These are phyloP conservation scores for Pulveroboletus sp. DNA, from an alignment of 768 basidiomycete species.

Conservation along the genomic window DNA sequence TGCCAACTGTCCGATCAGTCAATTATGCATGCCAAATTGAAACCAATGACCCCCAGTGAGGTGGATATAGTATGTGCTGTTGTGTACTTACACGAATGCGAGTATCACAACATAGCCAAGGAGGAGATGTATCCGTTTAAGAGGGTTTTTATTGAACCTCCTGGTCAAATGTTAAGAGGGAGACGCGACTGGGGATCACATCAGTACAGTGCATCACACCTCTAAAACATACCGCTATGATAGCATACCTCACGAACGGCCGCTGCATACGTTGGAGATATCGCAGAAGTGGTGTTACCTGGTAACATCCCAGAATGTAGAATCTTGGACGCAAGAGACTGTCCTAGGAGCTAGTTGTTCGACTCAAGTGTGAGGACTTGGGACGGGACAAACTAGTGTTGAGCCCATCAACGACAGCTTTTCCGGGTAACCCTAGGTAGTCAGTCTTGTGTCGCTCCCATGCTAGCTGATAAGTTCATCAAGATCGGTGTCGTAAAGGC, in stretches of 20 bases:
- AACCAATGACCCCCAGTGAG: neutral
- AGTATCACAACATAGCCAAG: constrained; percentile 23
- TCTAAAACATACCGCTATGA: constrained; percentile 7
- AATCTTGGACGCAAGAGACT: neutral
- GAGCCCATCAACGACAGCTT: neutral
- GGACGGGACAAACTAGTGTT: no score
- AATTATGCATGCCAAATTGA: constrained; percentile 14
- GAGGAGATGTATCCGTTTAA: constrained; percentile 31
- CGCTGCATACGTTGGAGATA: neutral
- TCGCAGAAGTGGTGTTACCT: neutral
- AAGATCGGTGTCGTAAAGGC: no score
- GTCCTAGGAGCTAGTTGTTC: no score
- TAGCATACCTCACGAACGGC: constrained; percentile 8
- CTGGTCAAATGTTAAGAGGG: constrained; percentile 10
- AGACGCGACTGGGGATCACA: constrained; percentile 8
- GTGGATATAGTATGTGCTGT: neutral
- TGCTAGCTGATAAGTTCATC: no score
- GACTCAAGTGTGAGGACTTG: no score
- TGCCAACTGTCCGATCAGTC: constrained; percentile 2
- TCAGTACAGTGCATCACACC: neutral
- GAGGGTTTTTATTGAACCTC: constrained; percentile 15
- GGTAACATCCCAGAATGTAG: neutral
- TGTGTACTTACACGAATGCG: constrained; percentile 17
- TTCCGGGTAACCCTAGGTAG: no score
- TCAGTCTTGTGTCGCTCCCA: neutral